Conservation (phyloP, 345 rosid genomes). For the Citrus reticulata region DNA sequence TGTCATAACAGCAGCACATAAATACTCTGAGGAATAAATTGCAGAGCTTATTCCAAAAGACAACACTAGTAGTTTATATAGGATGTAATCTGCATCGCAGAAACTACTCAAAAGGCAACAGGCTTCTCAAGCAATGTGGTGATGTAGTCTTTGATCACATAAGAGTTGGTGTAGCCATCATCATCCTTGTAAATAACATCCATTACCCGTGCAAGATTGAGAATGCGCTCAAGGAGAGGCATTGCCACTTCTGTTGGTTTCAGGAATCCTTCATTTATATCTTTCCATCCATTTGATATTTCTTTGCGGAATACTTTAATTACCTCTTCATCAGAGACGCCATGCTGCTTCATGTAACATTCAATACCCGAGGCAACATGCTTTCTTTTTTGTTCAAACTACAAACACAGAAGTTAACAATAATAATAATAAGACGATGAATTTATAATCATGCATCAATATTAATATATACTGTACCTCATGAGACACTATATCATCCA, state of each 20-base stretch:
- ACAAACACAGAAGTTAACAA: not conserved
- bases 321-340: not conserved
- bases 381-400: slow-evolving; percentile 24
- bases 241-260: not conserved
- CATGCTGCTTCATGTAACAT: slow-evolving; percentile 18
- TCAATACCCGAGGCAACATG: slow-evolving; percentile 18
- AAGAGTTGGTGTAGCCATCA: slow-evolving; percentile 22
- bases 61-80: not conserved
- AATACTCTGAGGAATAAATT: too few relatives aligned
- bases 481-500: not conserved
- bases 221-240: slow-evolving; percentile 13
- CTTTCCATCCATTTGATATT: slow-evolving; percentile 22
- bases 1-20: too few relatives aligned
- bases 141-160: not conserved
- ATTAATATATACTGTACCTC: slow-evolving; percentile 16
- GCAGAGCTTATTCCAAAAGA: not conserved
- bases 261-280: slow-evolving; percentile 19
- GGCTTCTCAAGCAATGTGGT: not conserved
- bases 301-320: not conserved
- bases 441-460: not conserved
- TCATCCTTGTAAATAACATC: slow-evolving; percentile 22
- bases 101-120: not conserved
- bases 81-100: too few relatives aligned
- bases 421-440: not conserved
- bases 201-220: slow-evolving; percentile 17